Evolutionary conservation across 306 rosid genomes (phyloP).

Genomic region (Crataegus laevigata): DNA sequence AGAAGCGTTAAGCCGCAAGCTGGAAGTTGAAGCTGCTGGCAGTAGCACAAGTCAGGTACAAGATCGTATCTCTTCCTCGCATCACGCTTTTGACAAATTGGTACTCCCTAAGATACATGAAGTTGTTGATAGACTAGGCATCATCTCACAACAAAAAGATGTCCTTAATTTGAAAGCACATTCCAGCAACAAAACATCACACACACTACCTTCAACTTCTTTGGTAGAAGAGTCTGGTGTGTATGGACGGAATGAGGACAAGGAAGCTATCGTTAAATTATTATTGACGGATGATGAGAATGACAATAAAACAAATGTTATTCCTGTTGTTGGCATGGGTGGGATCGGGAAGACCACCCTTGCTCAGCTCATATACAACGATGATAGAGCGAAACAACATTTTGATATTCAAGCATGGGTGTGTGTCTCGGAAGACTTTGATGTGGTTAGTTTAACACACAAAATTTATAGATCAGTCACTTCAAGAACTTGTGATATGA

Average conservation of each 20-base stretch:
- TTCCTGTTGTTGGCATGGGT: neutral
- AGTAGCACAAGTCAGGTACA: neutral
- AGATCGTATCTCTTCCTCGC: neutral
- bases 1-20: neutral
- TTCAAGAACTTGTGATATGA: neutral
- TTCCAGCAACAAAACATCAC: neutral
- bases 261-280: neutral
- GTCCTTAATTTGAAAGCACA: neutral
- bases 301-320: neutral
- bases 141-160: neutral
- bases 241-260: neutral
- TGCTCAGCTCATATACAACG: neutral
- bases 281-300: neutral
- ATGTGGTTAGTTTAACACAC: neutral
- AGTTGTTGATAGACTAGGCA: neutral
- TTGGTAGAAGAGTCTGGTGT: neutral
- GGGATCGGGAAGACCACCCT: neutral
- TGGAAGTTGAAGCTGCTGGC: neutral
- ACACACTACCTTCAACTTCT: neutral
- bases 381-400: neutral
- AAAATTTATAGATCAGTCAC: neutral
- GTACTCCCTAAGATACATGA: neutral
- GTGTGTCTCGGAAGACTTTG: neutral
- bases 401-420: neutral
- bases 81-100: neutral